Conservation (phyloP, 2,329 filamentous ascomycete species). For the Aspergillus sp. region DNA sequence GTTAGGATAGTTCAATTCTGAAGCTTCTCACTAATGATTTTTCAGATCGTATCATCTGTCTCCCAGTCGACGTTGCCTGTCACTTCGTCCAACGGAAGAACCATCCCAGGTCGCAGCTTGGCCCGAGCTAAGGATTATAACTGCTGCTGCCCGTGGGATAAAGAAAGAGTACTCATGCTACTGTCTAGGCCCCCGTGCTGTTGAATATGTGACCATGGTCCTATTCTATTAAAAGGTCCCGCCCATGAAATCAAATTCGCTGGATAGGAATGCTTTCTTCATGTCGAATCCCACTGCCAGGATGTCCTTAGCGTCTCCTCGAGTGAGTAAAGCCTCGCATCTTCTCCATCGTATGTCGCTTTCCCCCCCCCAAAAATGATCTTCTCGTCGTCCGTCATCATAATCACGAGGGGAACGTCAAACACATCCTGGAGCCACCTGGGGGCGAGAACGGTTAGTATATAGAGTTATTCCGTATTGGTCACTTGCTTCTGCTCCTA, state of each 20-base stretch:
- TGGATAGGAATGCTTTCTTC: constrained; percentile 86
- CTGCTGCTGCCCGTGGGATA: constrained; percentile 45
- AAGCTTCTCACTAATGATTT: constrained; percentile 42
- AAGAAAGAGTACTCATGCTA: constrained; percentile 22
- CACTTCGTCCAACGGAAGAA: constrained; percentile 14
- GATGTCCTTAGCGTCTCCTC: constrained; percentile 35
- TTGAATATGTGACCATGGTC: constrained; percentile 30
- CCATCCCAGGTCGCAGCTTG: constrained; percentile 28
- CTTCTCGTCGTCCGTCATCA: background rate
- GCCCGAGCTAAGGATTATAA: constrained; percentile 44
- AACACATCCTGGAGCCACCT: constrained; percentile 86
- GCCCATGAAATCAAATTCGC: constrained; percentile 64
- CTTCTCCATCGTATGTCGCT: background rate
- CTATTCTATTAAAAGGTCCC: constrained; percentile 55
- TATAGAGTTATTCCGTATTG: background rate
- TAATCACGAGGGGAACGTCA: constrained; percentile 56
- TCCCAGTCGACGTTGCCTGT: constrained; percentile 38
- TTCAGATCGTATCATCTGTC: constrained; percentile 46
- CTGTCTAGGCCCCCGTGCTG: constrained; percentile 32
- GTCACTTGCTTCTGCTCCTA: too few relatives aligned
- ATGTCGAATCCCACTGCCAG: constrained; percentile 65
- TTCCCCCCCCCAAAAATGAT: background rate
- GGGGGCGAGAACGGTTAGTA: background rate
- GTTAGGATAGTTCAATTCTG: constrained; percentile 45
- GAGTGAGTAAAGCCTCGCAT: background rate